phyloP scores from a whole-genome alignment of 768 basidiomycete species.

The Boletus patriciae region DNA sequence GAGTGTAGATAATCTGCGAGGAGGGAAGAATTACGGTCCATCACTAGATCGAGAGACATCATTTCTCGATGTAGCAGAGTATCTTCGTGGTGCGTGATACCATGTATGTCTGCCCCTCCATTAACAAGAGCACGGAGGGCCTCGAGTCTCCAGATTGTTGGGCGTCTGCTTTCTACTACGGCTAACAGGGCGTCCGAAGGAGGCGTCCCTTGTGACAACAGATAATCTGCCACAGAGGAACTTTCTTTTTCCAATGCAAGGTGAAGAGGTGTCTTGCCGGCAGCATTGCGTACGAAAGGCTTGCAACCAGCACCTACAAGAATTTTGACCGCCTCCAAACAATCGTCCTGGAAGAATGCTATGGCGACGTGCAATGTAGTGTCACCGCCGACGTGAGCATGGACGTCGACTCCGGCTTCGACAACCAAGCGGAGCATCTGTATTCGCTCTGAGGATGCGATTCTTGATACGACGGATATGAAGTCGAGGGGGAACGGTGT shows the following conservation, averaged over 20 bases:
- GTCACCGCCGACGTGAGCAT: not conserved
- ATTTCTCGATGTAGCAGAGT: not conserved
- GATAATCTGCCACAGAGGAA: not conserved
- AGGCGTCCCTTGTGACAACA: not conserved
- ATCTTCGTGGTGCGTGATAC: not conserved
- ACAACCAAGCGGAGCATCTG: not conserved
- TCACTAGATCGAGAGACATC: not conserved
- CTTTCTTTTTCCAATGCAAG: not conserved
- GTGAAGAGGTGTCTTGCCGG: not conserved
- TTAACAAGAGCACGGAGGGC: not conserved
- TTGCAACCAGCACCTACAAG: conserved; percentile 1
- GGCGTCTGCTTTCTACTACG: not conserved
- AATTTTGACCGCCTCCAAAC: not conserved
- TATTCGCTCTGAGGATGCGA: not conserved
- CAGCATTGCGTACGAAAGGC: not conserved
- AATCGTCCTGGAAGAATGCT: not conserved
- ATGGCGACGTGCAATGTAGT: not conserved
- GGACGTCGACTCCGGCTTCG: not conserved
- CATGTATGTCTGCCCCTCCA: not conserved
- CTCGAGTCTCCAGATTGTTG: not conserved
- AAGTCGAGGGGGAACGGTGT: not conserved
- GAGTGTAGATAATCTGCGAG: not conserved
- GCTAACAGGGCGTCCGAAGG: not conserved
- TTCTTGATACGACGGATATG: not conserved
- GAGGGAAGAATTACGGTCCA: no score